A percentile compares a stretch with the other conserved stretches of the same genome.
Conservation (phyloP, 345 rosid species). For the Populus nigra region DNA sequence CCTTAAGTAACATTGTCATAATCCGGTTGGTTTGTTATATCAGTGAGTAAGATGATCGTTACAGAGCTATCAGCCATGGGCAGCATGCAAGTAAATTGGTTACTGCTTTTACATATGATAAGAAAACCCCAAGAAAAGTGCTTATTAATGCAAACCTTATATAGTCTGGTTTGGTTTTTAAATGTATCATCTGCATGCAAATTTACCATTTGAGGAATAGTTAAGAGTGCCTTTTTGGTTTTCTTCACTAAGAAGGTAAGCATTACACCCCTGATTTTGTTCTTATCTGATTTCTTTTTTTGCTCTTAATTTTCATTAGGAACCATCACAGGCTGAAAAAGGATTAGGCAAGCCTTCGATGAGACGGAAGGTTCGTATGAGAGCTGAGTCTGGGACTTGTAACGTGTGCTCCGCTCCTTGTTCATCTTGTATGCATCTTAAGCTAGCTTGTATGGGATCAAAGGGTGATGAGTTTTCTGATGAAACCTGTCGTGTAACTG, state of each 20-base stretch:
- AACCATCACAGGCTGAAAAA: conserved; percentile 35
- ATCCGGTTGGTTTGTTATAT: background rate
- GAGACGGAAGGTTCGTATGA: conserved; percentile 42
- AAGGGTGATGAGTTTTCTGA: conserved; percentile 61
- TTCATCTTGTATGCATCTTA: conserved; percentile 77
- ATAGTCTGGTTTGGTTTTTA: background rate
- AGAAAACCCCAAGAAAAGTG: background rate
- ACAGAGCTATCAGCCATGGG: background rate
- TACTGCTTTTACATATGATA: background rate
- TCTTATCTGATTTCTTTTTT: conserved; percentile 5
- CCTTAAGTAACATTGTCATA: background rate
- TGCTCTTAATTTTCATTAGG: conserved; percentile 26
- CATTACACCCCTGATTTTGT: background rate
- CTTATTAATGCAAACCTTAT: background rate
- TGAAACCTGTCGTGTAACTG: conserved; percentile 53
- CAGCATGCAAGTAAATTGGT: background rate
- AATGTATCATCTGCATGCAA: background rate
- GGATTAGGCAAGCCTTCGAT: conserved; percentile 38
- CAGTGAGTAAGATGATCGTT: background rate
- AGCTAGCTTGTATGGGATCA: conserved; percentile 44
- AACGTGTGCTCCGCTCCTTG: conserved; percentile 79
- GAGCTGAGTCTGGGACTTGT: conserved; percentile 73
- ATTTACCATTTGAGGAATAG: background rate
- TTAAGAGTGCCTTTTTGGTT: background rate
- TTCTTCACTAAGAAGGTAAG: background rate